Base-by-base conservation (phyloP, 192 early-diverging fungal species). In the Entomortierella chlamydospora region DNA sequence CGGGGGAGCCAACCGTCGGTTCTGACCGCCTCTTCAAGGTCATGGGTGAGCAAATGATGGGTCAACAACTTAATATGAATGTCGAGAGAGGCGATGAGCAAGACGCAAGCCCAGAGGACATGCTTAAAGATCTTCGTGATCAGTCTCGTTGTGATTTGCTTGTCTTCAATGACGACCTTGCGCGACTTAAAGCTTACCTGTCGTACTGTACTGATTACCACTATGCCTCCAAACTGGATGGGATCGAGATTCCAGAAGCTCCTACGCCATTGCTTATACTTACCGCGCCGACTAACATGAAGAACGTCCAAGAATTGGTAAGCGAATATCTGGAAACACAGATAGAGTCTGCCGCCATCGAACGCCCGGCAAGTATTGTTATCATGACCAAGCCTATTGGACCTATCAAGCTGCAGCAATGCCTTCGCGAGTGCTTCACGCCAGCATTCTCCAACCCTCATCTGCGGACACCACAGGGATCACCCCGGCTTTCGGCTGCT, bases 351-450 rank as follows among this genome's bases (percentile, higher is more conserved):
- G 55, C 31, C 4, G 43, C 61, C 20, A 60, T 50, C 1, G 68
- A 70, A 26, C 67, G 76, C 9, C 76, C 67, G 9, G 68, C 76
- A 10, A 66, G 39, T 15, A 53, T 79, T 23, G 68, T 79, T 29
- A 70, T 79, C 52, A 61, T 79, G 57, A 64, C 41, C 57, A 79
- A 79, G 26, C 76, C 76, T 22, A 61, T 79, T 39, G 76, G 76
- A 22, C 76, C 76, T 2, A 33, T 79, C 29, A 79, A 79, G 51
- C 25, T 79, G 52, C 30, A 47, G 28, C 76, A 79, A 33, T 79
- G 68, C 42, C 62, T 79, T 45, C 76, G 76, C 26, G 76, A 79
- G 23, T 79, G 76, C 51, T 79, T 79, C 25, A 79, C 68, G 0
- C 76, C 76, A 17, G 76, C 76, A 11, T 63, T 70, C 51, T 70